phyloP scores from a whole-genome alignment of 371 early-diverging fungal species.

The Apophysomyces variabilis region DNA sequence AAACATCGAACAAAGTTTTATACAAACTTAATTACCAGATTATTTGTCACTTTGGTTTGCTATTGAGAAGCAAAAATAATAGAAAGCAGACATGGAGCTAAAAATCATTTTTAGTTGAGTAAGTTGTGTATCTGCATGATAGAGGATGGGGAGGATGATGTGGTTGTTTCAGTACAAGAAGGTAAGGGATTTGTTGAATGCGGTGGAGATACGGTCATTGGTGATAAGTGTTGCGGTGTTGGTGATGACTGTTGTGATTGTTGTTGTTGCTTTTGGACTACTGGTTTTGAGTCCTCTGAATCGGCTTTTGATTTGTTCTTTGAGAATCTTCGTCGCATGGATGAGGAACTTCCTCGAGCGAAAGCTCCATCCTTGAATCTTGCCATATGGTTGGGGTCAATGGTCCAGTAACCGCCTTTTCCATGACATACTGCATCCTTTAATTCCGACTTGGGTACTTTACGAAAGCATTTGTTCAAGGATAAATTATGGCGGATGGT shows the following conservation, averaged over 20 bases:
- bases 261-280: neutral
- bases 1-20: neutral
- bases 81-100: neutral
- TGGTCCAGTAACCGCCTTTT: slow-evolving; percentile 63
- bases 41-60: too few species aligned
- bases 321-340: slow-evolving; percentile 15
- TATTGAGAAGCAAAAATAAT: too few species aligned
- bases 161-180: slow-evolving; percentile 4
- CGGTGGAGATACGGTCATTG: slow-evolving; percentile 7
- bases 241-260: neutral
- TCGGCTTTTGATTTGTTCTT: slow-evolving; percentile 11
- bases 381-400: slow-evolving; percentile 36
- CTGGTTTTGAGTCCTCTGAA: neutral
- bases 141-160: slow-evolving; percentile 13
- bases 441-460: slow-evolving; percentile 58
- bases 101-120: slow-evolving; percentile 22
- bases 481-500: slow-evolving; percentile 82
- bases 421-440: slow-evolving; percentile 54
- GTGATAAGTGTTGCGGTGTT: slow-evolving; percentile 6
- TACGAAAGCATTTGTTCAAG: slow-evolving; percentile 73
- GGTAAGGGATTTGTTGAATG: neutral
- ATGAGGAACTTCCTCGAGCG: slow-evolving; percentile 21
- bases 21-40: too few species aligned
- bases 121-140: slow-evolving; percentile 32
- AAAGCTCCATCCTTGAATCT: slow-evolving; percentile 31